Evolutionary conservation across 306 rosid species (phyloP), one percentile per base, ranked within the genome.

Genomic region (Clitoria ternatea): DNA sequence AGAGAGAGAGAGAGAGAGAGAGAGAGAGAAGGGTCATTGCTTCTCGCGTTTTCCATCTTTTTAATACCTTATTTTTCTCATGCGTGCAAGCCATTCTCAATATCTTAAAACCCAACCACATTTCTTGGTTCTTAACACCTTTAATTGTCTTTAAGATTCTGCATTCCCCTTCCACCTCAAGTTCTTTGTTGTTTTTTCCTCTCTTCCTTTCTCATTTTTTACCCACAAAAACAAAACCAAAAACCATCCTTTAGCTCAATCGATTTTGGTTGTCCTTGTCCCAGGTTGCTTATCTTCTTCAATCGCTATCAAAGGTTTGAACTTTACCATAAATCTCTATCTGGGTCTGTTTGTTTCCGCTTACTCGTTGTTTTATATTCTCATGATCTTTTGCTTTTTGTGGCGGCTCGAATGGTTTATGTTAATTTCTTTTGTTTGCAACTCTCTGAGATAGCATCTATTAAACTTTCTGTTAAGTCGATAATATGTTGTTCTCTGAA

Each of bases 71-170:
- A 42, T 72, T 63, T 80, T 57, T 64, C 78, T 86, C 73, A 88
- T 86, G 88, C 97, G 97, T 92, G 97, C 97, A 92, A 92, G 98
- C 83, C 57, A 92, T 84, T 81, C 84, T 81, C 65, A 78, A 47
- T n/a, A 69, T 66, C 63, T 69, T 32, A 36, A n/a, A n/a, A 53
- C 66, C 55, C 63, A 39, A 59, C 79, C 85, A 73, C 45, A 45
- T 76, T 81, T 83, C 69, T 63, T 83, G 75, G 66, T 60, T 68
- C 75, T 67, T 65, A 56, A 67, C 73, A 47, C 39, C 80, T 72
- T 68, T 74, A n/a, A 43, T 45, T 76, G 42, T 73, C 93, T 82
- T 86, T 76, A 88, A 92, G 81, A 78, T 79, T 84, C 82, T 83
- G 74, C 88, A 54, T 83, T 72, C 85, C 37, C 39, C 81, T 61